These are phyloP conservation scores for Bolboschoenoplectus hybrid DNA, from an alignment of 202 grass and related monocot species.

Conservation along the genomic window DNA sequence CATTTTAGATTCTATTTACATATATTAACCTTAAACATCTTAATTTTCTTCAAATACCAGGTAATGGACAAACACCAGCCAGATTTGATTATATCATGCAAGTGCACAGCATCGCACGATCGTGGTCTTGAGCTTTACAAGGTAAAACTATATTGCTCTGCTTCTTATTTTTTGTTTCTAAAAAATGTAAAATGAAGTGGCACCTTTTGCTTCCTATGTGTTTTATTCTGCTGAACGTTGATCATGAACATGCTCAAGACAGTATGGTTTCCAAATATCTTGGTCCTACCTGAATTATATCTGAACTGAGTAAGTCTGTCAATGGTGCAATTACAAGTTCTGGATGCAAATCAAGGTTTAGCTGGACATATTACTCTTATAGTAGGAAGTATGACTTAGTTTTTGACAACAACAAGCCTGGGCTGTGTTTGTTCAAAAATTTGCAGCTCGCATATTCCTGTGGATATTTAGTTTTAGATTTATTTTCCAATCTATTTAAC, in stretches of 20 bases:
- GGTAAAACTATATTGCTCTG: slow-evolving; percentile 41
- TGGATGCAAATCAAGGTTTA: neutral
- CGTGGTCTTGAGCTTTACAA: slow-evolving; percentile 57
- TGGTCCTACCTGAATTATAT: neutral
- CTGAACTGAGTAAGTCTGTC: neutral
- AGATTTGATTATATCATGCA: slow-evolving; percentile 66
- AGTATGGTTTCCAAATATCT: neutral
- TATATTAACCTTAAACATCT: neutral
- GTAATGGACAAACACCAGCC: slow-evolving; percentile 59
- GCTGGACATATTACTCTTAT: neutral
- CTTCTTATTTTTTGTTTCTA: neutral
- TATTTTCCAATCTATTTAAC: neutral
- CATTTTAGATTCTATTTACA: slow-evolving; percentile 12
- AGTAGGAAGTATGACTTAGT: neutral
- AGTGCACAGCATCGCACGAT: slow-evolving; percentile 58
- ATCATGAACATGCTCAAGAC: neutral
- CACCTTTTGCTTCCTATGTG: neutral
- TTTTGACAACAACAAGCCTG: neutral
- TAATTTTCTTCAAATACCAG: slow-evolving; percentile 38
- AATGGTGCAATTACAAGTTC: slow-evolving; percentile 15
- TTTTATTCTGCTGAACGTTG: neutral
- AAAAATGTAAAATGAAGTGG: neutral
- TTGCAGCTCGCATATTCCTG: neutral
- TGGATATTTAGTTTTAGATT: slow-evolving; percentile 16
- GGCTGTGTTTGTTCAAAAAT: neutral